Evolutionary conservation across 345 rosid genomes (phyloP).

Genomic region (Sonneratia alba): DNA sequence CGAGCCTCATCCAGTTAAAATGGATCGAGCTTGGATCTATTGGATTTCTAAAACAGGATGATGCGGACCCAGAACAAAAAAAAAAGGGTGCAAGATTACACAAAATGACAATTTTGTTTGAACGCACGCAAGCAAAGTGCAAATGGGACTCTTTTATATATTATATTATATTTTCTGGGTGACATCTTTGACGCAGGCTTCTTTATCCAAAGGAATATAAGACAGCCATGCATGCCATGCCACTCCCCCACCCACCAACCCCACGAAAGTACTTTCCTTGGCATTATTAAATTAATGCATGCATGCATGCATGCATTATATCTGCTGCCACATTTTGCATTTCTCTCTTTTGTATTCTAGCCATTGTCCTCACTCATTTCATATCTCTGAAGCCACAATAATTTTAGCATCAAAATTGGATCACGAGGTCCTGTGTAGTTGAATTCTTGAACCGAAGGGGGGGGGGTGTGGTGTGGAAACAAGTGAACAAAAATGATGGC

Average conservation of each 20-base stretch:
- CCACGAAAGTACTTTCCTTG: conserved; percentile 5
- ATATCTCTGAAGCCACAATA: no score
- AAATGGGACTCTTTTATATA: not conserved
- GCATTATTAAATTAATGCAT: not conserved
- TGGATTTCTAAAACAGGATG: no score
- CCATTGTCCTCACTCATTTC: not conserved
- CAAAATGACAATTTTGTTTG: not conserved
- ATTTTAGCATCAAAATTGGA: no score
- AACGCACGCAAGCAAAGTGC: not conserved
- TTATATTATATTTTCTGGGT: not conserved
- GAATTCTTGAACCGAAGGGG: no score
- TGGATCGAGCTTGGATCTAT: no score
- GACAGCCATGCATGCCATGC: conserved; percentile 5
- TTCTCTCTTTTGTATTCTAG: conserved; percentile 2
- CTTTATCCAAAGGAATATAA: conserved; percentile 1
- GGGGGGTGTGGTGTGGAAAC: no score
- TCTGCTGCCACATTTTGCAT: conserved; percentile 5
- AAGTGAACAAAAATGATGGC: not conserved
- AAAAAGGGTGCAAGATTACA: no score
- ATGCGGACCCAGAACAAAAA: no score
- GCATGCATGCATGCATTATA: conserved; percentile 1
- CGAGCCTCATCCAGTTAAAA: no score
- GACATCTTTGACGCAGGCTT: not conserved
- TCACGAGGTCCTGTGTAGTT: no score
- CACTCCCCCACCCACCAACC: not conserved